phyloP scores from a whole-genome alignment of 495 filamentous ascomycete genomes.

The Chaetomidium leptoderma region DNA sequence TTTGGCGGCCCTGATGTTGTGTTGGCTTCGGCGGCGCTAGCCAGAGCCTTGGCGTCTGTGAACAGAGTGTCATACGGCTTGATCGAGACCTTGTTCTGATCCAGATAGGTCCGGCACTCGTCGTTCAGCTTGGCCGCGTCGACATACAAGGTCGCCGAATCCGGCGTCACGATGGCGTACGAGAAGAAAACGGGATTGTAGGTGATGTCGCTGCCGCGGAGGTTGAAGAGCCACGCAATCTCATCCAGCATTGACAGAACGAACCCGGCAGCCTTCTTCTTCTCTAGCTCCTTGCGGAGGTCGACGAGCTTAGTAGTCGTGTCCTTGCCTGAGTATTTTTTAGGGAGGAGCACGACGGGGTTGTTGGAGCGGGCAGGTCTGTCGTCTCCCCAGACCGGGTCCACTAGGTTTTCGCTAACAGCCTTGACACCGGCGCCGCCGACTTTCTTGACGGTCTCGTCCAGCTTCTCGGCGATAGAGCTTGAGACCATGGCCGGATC shows the following conservation, averaged over 20 bases:
- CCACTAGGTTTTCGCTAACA: conserved; percentile 77
- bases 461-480: conserved; percentile 78
- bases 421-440: conserved; percentile 71
- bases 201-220: conserved; percentile 92
- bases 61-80: conserved; percentile 86
- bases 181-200: conserved; percentile 99
- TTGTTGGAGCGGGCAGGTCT: conserved; percentile 73
- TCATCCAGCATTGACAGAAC: conserved; percentile 96
- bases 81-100: conserved; percentile 61
- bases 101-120: conserved; percentile 67
- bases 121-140: conserved; percentile 70
- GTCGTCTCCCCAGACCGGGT: conserved; percentile 75
- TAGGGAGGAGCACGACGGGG: conserved; percentile 61
- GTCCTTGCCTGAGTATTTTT: conserved; percentile 77
- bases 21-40: conserved; percentile 40
- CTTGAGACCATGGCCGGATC: conserved; percentile 87
- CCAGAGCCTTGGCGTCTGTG: conserved; percentile 63
- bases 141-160: conserved; percentile 77
- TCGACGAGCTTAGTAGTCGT: conserved; percentile 81
- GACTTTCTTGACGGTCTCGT: conserved; percentile 82
- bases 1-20: conserved; percentile 36
- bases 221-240: conserved; percentile 95
- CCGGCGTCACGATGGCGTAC: conserved; percentile 83
- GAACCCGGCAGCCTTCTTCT: conserved; percentile 83
- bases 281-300: conserved; percentile 84